Evolutionary conservation across 23 red algal species (phyloP), one percentile per base, ranked within the genome.

Genomic region (Gracilariopsis chorda): DNA sequence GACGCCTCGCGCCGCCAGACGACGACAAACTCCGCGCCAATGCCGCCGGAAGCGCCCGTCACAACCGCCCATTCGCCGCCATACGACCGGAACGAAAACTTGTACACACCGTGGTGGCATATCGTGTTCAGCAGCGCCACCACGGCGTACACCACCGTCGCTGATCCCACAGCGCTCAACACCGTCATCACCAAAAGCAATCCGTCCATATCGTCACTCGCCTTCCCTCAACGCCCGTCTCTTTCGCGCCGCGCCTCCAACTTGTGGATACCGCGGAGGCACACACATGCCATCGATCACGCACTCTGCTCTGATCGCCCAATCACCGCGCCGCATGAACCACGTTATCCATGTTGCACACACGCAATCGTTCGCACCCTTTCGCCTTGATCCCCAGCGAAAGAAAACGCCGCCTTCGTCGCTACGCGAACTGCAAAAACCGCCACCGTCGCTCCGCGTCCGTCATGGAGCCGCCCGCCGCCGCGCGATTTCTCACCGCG

Each of bases 41-140:
- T 94, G 32, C 93, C 97, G 56, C 81, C 81, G 14, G 97, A 99
- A 32, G 97, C 97, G 64, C 97, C 97, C 12, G 97, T 99, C 24
- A 99, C 91, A 29, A 96, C 80, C 28, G 97, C 97, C 97, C 97
- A 99, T 10, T 96, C 60, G 25, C 93, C 84, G 29, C 77, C 46
- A 84, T 53, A 94, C 20, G 55, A 7, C 8, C 14, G 53, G 51
- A 44, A 94, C 25, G 65, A 84, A 67, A 84, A 84, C 28, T 20
- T 40, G 55, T 60, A 49, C 7, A 83, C 17, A 14, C 21, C 35
- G 28, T 77, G 72, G 19, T 92, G 89, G 17, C 36, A 65, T 46
- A 92, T 25, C 59, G 51, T 64, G 16, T 17, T 1, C 0, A 51
- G 7, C 25, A 78, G 24, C 1, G 12, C 24, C 41, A 35, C 33